Base-by-base conservation (phyloP, 2,329 filamentous ascomycete species). In the Apiospora aurea region DNA sequence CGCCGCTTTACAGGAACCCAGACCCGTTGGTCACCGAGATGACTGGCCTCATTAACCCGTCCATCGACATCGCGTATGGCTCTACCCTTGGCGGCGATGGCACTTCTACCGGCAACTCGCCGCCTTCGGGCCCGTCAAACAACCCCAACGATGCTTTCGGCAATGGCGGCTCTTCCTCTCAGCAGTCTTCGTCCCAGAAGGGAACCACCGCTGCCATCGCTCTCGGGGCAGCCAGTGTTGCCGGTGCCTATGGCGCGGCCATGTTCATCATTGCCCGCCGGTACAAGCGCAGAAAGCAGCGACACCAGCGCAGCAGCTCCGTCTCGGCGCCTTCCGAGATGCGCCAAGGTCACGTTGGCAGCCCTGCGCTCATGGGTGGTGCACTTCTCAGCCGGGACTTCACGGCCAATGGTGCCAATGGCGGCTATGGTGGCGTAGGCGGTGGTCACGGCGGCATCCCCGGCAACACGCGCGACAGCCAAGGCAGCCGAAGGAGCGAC, bases 221-320 rank as follows among this genome's bases (percentile, higher is more conserved):
- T 71, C 87, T 94, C 29, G 94, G 94, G 77, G 92, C 94, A 38
- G 90, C 95, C 44, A 89, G 89, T 61, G 91, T 95, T 78, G 94
- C 94, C 57, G 93, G 92, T 69, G 91, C 94, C n/a, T 97, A 97
- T 77, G 95, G 95, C 79, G 94, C 93, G 16, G 95, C 94, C 81
- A 97, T 98, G 95, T 96, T 97, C 85, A 91, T 96, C 78, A 90
- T 97, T 76, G 95, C 95, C 69, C 92, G 95, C 74, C 90, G 95
- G 73, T 97, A 97, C 88, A 94, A 95, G 87, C 92, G 93, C 85
- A 94, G 93, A 88, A 92, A 91, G 83, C 89, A 93, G 80, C 86
- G 90, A 69, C 94, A 97, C 84, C 89, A 91, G 78, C 93, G 94
- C 73, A 87, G 92, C 70, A 94, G 91, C 87, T 97, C 94, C 66